Evolutionary conservation across 768 basidiomycete species (phyloP).

Genomic region (Dendrothele bispora): DNA sequence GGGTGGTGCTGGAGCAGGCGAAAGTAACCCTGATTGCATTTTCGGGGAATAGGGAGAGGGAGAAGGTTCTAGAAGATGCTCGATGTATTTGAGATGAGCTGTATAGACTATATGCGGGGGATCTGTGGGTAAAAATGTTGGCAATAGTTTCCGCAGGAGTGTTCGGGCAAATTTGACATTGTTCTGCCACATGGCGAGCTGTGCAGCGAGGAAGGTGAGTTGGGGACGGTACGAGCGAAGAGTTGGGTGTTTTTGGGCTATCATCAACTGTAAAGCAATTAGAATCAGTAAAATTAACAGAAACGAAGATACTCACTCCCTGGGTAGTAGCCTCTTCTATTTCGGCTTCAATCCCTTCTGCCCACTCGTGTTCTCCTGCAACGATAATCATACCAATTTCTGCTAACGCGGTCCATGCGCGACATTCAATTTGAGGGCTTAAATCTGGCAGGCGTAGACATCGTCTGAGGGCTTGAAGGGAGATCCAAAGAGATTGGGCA

Average conservation of each 20-base stretch:
- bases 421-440: slow-evolving; percentile 61
- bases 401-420: slow-evolving; percentile 68
- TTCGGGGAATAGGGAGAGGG: no score
- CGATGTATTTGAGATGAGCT: slow-evolving; percentile 56
- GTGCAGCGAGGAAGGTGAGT: slow-evolving; percentile 62
- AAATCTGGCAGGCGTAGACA: slow-evolving; percentile 53
- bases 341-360: slow-evolving; percentile 54
- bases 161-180: slow-evolving; percentile 63
- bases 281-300: not conserved
- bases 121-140: slow-evolving; percentile 45
- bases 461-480: slow-evolving; percentile 53
- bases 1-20: slow-evolving; percentile 10
- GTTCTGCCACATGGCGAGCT: slow-evolving; percentile 49
- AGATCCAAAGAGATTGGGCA: slow-evolving; percentile 52
- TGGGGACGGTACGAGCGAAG: slow-evolving; percentile 60
- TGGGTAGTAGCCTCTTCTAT: slow-evolving; percentile 70
- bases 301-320: slow-evolving; percentile 49
- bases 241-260: slow-evolving; percentile 68
- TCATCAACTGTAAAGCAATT: slow-evolving; percentile 36
- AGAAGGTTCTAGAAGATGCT: slow-evolving; percentile 30
- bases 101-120: slow-evolving; percentile 54
- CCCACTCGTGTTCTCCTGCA: slow-evolving; percentile 44
- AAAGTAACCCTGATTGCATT: slow-evolving; percentile 12
- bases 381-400: slow-evolving; percentile 66
- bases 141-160: slow-evolving; percentile 53